These are phyloP conservation scores for Claviceps paspali DNA, from an alignment of 2,329 filamentous ascomycete species.

Conservation along the genomic window DNA sequence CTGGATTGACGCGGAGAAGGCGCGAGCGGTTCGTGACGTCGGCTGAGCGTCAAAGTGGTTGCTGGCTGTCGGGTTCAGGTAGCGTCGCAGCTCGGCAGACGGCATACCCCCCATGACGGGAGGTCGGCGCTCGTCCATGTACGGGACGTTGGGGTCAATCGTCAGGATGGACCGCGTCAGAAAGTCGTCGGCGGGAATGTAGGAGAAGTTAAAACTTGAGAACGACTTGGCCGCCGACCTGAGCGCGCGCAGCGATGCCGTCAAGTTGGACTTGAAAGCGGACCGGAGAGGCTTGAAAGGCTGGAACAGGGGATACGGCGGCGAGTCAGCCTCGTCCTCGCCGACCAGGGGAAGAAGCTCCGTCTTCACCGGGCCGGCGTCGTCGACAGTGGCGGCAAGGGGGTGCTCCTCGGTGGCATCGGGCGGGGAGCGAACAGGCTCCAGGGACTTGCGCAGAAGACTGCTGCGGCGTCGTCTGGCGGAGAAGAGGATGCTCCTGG, in stretches of 20 bases:
- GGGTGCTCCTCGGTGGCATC: slow-evolving; percentile 36
- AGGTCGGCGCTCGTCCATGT: slow-evolving; percentile 51
- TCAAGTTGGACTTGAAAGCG: slow-evolving; percentile 55
- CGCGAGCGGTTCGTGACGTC: slow-evolving; percentile 9
- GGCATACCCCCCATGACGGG: slow-evolving; percentile 48
- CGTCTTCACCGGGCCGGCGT: slow-evolving; percentile 34
- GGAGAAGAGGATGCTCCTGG: slow-evolving; percentile 23
- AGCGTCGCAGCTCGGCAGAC: slow-evolving; percentile 49
- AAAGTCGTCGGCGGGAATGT: slow-evolving; percentile 51
- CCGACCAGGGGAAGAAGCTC: slow-evolving; percentile 19
- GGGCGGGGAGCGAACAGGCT: slow-evolving; percentile 41
- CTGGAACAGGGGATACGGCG: slow-evolving; percentile 14
- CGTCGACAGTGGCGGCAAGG: slow-evolving; percentile 24
- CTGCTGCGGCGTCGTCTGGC: slow-evolving; percentile 22
- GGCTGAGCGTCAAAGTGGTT: slow-evolving; percentile 17
- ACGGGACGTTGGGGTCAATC: slow-evolving; percentile 50
- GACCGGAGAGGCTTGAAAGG: slow-evolving; percentile 35
- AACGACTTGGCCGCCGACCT: slow-evolving; percentile 49
- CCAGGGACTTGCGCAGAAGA: slow-evolving; percentile 31
- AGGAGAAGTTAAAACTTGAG: slow-evolving; percentile 45
- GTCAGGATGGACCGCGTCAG: slow-evolving; percentile 52
- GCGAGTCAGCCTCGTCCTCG: slow-evolving; percentile 10
- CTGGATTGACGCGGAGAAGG: slow-evolving; percentile 52
- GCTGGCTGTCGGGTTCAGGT: slow-evolving; percentile 47
- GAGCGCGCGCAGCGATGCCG: slow-evolving; percentile 48